Conservation (phyloP, 805 yeast species). For the Wickerhamomyces subpelliculosus region DNA sequence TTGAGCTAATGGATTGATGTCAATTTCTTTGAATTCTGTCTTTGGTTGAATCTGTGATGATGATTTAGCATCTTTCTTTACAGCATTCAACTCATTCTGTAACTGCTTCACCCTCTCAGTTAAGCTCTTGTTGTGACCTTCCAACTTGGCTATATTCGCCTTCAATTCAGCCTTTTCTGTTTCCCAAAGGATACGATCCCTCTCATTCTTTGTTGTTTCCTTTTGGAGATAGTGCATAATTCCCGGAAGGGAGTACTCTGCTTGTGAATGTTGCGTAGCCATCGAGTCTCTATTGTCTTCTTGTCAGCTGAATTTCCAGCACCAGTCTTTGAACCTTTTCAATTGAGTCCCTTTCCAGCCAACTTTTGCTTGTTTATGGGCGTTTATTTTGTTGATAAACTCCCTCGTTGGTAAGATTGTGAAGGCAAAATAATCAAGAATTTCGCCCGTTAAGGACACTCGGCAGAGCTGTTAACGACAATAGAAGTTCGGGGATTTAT, state of each 20-base stretch:
- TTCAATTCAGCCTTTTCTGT: conserved; percentile 51
- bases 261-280: not conserved
- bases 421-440: no score
- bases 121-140: conserved; percentile 34
- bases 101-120: not conserved
- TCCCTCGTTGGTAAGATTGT: no score
- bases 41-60: no score
- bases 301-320: no score
- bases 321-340: no score
- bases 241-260: conserved; percentile 27
- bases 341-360: no score
- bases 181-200: conserved; percentile 51
- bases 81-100: not conserved
- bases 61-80: not conserved
- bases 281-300: not conserved
- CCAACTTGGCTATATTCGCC: conserved; percentile 40
- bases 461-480: no score
- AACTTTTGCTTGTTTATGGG: no score
- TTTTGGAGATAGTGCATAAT: conserved; percentile 53
- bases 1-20: conserved; percentile 1
- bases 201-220: conserved; percentile 51
- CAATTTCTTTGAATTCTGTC: not conserved
- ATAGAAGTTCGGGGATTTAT: no score
- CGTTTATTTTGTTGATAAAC: no score
- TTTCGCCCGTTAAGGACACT: no score